These are phyloP conservation scores for Macaranga tanarius DNA, from an alignment of 441 rosid genomes.

Conservation along the genomic window DNA sequence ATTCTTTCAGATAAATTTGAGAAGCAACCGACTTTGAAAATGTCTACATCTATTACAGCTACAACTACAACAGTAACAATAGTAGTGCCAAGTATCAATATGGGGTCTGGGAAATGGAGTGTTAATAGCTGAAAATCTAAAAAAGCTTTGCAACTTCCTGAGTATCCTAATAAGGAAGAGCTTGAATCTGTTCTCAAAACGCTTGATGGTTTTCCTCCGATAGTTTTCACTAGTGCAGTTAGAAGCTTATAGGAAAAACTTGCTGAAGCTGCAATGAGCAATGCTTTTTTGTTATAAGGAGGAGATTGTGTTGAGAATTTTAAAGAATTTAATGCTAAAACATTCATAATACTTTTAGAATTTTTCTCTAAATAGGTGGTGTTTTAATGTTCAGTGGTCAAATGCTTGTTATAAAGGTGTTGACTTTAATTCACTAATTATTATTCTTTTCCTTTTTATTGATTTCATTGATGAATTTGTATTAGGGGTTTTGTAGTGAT, in stretches of 20 bases:
- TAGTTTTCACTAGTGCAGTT: slow-evolving; percentile 87
- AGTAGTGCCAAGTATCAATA: slow-evolving; percentile 29
- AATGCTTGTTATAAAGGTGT: slow-evolving; percentile 79
- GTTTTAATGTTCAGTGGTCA: slow-evolving; percentile 94
- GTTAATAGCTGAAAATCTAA: slow-evolving; percentile 74
- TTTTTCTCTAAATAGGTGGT: slow-evolving; percentile 85
- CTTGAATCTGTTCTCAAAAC: slow-evolving; percentile 69
- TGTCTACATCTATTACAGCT: slow-evolving; percentile 5
- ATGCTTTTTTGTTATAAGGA: slow-evolving; percentile 83
- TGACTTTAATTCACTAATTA: slow-evolving; percentile 9
- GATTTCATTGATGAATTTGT: neutral
- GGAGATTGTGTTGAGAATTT: slow-evolving; percentile 97
- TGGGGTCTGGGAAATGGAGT: slow-evolving; percentile 53
- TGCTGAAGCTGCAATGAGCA: slow-evolving; percentile 76
- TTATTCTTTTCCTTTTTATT: neutral
- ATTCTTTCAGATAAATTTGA: slow-evolving; percentile 31
- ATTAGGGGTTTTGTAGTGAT: neutral
- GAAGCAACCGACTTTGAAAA: neutral
- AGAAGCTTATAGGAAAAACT: slow-evolving; percentile 77
- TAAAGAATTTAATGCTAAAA: slow-evolving; percentile 83
- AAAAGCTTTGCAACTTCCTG: slow-evolving; percentile 82
- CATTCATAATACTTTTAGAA: slow-evolving; percentile 81
- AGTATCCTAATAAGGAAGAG: slow-evolving; percentile 67
- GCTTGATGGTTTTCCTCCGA: slow-evolving; percentile 73
- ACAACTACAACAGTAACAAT: slow-evolving; percentile 24